phyloP scores from a whole-genome alignment of 2,329 filamentous ascomycete species.

The Ophiostoma sp. region DNA sequence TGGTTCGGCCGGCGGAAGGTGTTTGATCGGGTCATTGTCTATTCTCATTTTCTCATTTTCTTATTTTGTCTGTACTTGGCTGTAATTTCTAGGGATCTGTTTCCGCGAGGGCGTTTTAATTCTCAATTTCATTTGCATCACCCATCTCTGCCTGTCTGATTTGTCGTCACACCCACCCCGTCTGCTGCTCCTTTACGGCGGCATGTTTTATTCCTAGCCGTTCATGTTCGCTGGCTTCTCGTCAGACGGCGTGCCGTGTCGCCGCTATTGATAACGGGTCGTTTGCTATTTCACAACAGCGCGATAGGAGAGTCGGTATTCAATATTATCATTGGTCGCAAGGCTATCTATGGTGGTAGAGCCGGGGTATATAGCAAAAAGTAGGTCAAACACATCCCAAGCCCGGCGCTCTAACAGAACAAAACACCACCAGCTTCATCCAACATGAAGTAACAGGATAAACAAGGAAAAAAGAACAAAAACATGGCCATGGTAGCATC shows the following conservation, averaged over 20 bases:
- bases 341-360: slow-evolving; percentile 15
- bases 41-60: neutral
- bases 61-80: slow-evolving; percentile 5
- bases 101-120: slow-evolving; percentile 16
- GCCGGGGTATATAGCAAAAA: slow-evolving; percentile 21
- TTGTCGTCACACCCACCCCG: neutral
- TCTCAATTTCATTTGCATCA: neutral
- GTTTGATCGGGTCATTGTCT: neutral
- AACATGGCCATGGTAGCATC: neutral
- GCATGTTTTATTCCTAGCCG: too few species aligned
- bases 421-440: neutral
- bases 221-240: too few species aligned
- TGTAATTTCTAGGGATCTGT: slow-evolving; percentile 10
- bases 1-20: neutral
- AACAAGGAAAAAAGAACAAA: neutral
- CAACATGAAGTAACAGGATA: neutral
- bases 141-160: neutral
- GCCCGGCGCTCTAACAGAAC: neutral
- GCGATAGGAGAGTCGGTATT: too few species aligned
- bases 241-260: too few species aligned
- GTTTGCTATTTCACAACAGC: too few species aligned
- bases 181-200: too few species aligned
- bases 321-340: neutral
- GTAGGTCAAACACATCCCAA: slow-evolving; percentile 8
- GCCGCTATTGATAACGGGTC: too few species aligned